Conservation (phyloP, 176 grass and related monocot species). For the Eleusine coracana region DNA sequence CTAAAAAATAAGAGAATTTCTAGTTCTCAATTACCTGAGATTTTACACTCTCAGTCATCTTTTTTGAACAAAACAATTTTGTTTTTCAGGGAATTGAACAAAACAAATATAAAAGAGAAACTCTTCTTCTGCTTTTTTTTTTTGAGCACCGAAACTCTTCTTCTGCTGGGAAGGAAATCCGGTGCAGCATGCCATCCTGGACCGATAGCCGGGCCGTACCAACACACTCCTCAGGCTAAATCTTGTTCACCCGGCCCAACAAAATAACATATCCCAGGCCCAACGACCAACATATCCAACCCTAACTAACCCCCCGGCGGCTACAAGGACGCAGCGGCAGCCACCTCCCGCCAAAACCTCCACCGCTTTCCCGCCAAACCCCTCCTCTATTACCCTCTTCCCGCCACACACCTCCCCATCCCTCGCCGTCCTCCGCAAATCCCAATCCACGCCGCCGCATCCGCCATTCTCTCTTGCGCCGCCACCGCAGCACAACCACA, state of each 20-base stretch:
- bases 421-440: not conserved
- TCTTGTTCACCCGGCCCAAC: not conserved
- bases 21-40: no score
- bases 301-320: not conserved
- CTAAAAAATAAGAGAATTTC: no score
- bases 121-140: no score
- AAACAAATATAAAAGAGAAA: no score
- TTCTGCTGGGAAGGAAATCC: no score
- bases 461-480: not conserved
- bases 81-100: no score
- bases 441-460: not conserved
- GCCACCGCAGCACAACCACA: not conserved
- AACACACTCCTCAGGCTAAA: not conserved
- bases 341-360: conserved; percentile 56
- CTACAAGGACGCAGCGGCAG: not conserved
- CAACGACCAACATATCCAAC: not conserved
- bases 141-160: no score
- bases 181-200: no score
- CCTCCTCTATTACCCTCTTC: conserved; percentile 36
- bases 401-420: conserved; percentile 16
- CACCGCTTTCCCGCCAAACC: conserved; percentile 74
- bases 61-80: no score
- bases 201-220: no score
- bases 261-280: not conserved
- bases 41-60: no score